Base-by-base conservation (phyloP, 768 basidiomycete genomes). In the Boletus reticuloceps region DNA sequence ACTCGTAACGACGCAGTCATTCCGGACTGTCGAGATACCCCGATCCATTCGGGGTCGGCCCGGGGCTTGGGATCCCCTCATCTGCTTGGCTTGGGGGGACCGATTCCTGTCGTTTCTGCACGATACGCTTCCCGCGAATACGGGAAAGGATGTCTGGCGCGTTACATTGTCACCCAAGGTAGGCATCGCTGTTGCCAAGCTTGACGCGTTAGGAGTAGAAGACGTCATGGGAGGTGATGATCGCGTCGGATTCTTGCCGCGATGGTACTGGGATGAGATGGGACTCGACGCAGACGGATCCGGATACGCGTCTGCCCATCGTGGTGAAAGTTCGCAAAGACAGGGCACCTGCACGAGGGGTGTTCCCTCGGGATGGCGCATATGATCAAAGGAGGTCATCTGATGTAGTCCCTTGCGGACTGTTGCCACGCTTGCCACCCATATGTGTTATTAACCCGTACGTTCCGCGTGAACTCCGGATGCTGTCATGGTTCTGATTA, bases 1-100 rank as follows among this genome's bases (percentile, higher is more conserved):
- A 34, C 66, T 92, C 17, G 78, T 77, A 14, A 83, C 82, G 5
- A 77, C 82, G 8, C 89, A 90, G 67, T 73, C 80, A 12, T 92
- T 93, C 72, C 80, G 85, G 62, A 95, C 93, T 16, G 79, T 89
- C 48, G 78, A 91, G 56, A 76, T 95, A 43, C 93, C 93, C 48
- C 83, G 89, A 31, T 68, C 86, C 48, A 84, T 93, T 19, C 85
- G 88, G 48, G 88, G 83, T 10, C 91, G 87, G 65, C 77, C 85
- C 9, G 79, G 77, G n/a, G 83, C 81, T 29, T 95, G 93, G 93
- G 83, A 94, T 62, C 87, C 93, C 3, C 71, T 78, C 13, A 65
- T 84, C 51, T 91, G 88, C 66, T 74, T 95, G 11, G 78, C 81
- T 40, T 94, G 90, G 83, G 91, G 84, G n/a, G 71, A 83, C 39